phyloP scores from a whole-genome alignment of 106 monocot genomes.

The Gastrodia elata region DNA sequence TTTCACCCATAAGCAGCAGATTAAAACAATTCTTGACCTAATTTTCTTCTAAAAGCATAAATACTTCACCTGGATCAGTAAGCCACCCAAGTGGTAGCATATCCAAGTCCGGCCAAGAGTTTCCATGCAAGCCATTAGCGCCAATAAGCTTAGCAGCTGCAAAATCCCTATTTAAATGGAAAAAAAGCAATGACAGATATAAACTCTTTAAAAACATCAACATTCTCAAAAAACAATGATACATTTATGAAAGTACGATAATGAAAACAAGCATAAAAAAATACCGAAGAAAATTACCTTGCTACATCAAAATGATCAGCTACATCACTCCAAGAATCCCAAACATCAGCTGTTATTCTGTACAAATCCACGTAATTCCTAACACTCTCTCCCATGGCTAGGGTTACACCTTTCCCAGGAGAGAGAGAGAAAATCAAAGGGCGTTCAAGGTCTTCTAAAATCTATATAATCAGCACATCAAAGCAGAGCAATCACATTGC shows the following conservation, averaged over 20 bases:
- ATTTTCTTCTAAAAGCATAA: background rate
- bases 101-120: conserved; percentile 94
- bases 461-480: conserved; percentile 19
- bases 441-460: conserved; percentile 55
- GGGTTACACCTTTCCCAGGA: conserved; percentile 55
- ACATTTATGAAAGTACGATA: background rate
- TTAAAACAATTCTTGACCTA: background rate
- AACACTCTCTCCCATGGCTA: conserved; percentile 50
- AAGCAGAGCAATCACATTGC: background rate
- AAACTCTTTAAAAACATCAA: background rate
- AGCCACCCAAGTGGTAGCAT: conserved; percentile 99
- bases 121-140: conserved; percentile 58
- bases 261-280: background rate
- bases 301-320: conserved; percentile 71
- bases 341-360: conserved; percentile 85
- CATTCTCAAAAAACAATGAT: background rate
- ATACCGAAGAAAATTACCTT: conserved; percentile 33
- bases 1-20: background rate
- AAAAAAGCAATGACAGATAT: background rate
- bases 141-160: conserved; percentile 67
- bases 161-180: conserved; percentile 43
- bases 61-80: conserved; percentile 61
- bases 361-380: conserved; percentile 72
- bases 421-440: conserved; percentile 70
- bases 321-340: conserved; percentile 87